phyloP scores from a whole-genome alignment of 2,329 filamentous ascomycete genomes.

The Phialophora tarda region DNA sequence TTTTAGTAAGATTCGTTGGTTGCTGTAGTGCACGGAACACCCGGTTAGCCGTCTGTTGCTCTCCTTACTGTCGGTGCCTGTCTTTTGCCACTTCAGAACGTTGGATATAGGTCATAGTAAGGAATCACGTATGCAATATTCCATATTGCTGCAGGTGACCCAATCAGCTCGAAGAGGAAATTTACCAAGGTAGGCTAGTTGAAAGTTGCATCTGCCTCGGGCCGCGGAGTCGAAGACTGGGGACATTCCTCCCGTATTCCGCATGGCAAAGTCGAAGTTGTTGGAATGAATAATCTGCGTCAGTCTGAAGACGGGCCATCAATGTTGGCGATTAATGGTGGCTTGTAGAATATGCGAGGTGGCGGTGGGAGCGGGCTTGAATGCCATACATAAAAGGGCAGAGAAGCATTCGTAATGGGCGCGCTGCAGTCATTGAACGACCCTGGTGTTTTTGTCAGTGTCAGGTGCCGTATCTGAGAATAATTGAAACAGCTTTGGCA shows the following conservation, averaged over 20 bases:
- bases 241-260: not conserved
- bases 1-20: not conserved
- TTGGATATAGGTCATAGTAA: not conserved
- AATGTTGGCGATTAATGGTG: not conserved
- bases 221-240: not conserved
- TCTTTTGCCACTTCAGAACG: not conserved
- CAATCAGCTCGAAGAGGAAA: not conserved
- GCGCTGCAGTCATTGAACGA: not conserved
- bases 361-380: not conserved
- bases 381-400: not conserved
- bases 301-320: not conserved
- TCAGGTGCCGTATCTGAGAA: not conserved
- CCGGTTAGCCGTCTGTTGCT: not conserved
- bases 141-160: not conserved
- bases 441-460: not conserved
- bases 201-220: not conserved
- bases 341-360: not conserved
- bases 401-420: not conserved
- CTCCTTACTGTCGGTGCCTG: not conserved
- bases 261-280: not conserved
- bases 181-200: slow-evolving; percentile 7
- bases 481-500: not conserved
- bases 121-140: not conserved
- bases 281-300: not conserved
- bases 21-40: not conserved